Percentiles rank a stretch among this genome's conserved stretches.
Conservation (phyloP, 1,284 basidiomycete genomes). For the Irpex rosettiformis region DNA sequence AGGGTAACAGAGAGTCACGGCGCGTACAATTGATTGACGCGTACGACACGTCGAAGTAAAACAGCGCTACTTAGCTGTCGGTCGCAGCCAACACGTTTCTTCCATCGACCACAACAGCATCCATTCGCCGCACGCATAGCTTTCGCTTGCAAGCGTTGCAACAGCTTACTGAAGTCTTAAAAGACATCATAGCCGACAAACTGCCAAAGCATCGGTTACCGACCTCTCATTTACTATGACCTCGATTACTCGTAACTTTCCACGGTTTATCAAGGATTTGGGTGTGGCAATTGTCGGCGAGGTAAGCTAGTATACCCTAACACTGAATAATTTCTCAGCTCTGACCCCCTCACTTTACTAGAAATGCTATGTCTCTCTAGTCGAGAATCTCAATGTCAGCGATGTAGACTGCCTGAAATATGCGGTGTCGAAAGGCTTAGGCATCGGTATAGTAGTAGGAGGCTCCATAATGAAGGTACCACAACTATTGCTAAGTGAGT, state of each 20-base stretch:
- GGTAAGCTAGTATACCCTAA: constrained; percentile 40
- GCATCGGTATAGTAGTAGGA: constrained; percentile 89
- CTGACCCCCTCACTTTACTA: too few species aligned
- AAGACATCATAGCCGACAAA: background rate
- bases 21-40: background rate
- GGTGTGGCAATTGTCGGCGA: constrained; percentile 81
- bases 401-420: constrained; percentile 88
- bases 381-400: constrained; percentile 86
- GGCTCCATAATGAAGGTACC: constrained; percentile 96
- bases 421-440: constrained; percentile 88
- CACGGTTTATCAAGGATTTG: constrained; percentile 79
- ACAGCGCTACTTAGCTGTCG: too few species aligned
- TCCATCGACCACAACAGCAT: background rate
- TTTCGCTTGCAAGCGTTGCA: background rate
- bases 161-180: background rate
- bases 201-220: background rate
- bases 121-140: background rate
- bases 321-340: constrained; percentile 8
- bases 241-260: constrained; percentile 68
- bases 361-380: constrained; percentile 89
- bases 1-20: constrained; percentile 10
- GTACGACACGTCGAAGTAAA: background rate
- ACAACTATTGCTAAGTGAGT: constrained; percentile 75
- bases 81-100: constrained; percentile 8
- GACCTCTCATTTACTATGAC: constrained; percentile 46